Evolutionary conservation across 148 eudicot genomes (phyloP), one percentile per base, ranked within the genome.

Genomic region (Amaranthus cruentus): DNA sequence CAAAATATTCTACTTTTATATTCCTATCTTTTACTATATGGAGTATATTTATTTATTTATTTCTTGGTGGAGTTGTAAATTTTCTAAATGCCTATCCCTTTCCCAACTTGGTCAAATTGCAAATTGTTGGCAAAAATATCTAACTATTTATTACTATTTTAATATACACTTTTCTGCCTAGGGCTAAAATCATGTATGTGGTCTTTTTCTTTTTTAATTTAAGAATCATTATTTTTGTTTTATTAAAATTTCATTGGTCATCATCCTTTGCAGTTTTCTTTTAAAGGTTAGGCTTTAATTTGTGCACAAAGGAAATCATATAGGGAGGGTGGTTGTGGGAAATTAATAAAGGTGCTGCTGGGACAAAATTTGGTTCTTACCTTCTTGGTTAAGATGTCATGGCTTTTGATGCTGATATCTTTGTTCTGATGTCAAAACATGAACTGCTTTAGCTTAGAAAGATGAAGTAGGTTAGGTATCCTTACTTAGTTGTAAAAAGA

Each of bases 71-170:
- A 61, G 61, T 46, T 50, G 4, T 38, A n/a, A 50, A 61, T 62
- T 18, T 68, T 68, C n/a, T 73, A 53, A 73, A 68, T 47, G 28
- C 12, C 38, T 28, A 28, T 28, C 38, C 38, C 38, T 73, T 62
- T 73, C 69, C 59, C 70, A 69, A 73, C 65, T 79, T 73, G 70
- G 42, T 47, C 49, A 47, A 42, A 61, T 62, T 66, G 65, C 58
- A 73, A 79, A 69, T 28, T 62, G 50, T 12, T 66, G 67, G 62
- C 13, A 73, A 78, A 11, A 78, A 73, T 60, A 72, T 78, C 55
- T 58, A 49, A 47, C 43, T 47, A 51, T 73, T 66, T 58, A 60
- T 59, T 73, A 28, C 46, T 59, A 38, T 58, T 58, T 50, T 66
- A n/a, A n/a, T 62, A 14, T 58, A 55, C 42, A 67, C 54, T 73